phyloP scores from a whole-genome alignment of 345 rosid species.

The Citrus hindsii region DNA sequence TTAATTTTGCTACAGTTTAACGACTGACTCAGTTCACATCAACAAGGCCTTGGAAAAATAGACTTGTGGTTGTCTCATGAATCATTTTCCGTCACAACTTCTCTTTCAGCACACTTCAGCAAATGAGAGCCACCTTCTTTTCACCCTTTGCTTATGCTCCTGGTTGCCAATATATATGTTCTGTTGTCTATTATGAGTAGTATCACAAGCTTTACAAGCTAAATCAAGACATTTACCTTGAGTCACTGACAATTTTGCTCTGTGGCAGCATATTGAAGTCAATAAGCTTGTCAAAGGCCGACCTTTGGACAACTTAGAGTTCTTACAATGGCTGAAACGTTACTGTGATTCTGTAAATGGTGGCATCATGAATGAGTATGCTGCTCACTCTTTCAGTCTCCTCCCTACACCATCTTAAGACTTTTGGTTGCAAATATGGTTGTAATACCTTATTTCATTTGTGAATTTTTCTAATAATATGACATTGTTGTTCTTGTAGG shows the following conservation, averaged over 20 bases:
- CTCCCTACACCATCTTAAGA: not conserved
- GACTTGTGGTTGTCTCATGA: not conserved
- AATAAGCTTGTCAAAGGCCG: slow-evolving; percentile 88
- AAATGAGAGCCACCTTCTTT: not conserved
- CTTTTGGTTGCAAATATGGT: not conserved
- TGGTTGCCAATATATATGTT: not conserved
- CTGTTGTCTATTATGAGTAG: not conserved
- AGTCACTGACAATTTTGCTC: not conserved
- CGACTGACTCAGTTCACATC: not conserved
- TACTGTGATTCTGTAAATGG: slow-evolving; percentile 96
- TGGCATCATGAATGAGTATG: slow-evolving; percentile 93
- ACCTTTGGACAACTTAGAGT: slow-evolving; percentile 97
- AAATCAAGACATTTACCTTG: not conserved
- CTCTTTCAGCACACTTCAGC: not conserved
- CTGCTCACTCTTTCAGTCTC: not conserved
- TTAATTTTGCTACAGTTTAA: not conserved
- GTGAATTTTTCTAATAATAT: not conserved
- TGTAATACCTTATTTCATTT: not conserved
- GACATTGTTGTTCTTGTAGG: slow-evolving; percentile 33
- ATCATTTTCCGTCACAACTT: not conserved
- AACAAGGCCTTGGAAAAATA: not conserved
- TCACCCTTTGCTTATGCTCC: not conserved
- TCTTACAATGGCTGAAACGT: slow-evolving; percentile 92
- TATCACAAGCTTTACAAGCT: not conserved
- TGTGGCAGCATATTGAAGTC: slow-evolving; percentile 82